Evolutionary conservation across 306 rosid genomes (phyloP), one percentile per base, ranked within the genome.

Genomic region (Cicer arietinum): DNA sequence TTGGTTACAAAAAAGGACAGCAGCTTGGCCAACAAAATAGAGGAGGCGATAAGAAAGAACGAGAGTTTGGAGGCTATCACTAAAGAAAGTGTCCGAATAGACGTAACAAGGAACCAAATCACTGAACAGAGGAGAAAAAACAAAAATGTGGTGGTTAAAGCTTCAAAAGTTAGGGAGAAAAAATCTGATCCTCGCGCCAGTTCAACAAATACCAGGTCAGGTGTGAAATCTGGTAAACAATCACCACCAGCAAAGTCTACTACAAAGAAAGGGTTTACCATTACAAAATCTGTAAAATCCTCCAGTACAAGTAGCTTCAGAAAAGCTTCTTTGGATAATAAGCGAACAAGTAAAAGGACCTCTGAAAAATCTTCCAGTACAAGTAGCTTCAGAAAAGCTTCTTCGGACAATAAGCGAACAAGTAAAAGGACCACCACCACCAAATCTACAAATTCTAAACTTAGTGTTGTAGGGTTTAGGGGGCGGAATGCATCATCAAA

Each of bases 61-160:
- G 99, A 94, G 83, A 90, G 97, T 80, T 86, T 94, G 84, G 99
- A 94, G 51, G 88, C 90, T 53, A 89, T 94, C 44, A 89, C 90
- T 35, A 80, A 79, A 72, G 92, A 90, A 50, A 85, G 85, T 57
- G 87, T 90, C 61, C 77, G 83, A 40, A 92, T 90, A 80, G 96
- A 92, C 67, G 48, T 58, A 66, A 90, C 88, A 13, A 85, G 97
- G 76, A 73, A 85, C 42, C 87, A 76, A 67, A 88, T 88, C 81
- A 81, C 88, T 10, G 90, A 71, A 85, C 92, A 68, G 73, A 87
- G 85, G 51, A 89, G 84, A 9, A 87, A 67, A 80, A 85, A 52
- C 48, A 84, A 58, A 59, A 90, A 77, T 69, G 30, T 76, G 67
- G 81, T 82, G 67, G 81, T 82, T 1, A 81, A 78, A 79, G 84